phyloP scores from a whole-genome alignment of 148 eudicot genomes.

The Camellia granthamiana region DNA sequence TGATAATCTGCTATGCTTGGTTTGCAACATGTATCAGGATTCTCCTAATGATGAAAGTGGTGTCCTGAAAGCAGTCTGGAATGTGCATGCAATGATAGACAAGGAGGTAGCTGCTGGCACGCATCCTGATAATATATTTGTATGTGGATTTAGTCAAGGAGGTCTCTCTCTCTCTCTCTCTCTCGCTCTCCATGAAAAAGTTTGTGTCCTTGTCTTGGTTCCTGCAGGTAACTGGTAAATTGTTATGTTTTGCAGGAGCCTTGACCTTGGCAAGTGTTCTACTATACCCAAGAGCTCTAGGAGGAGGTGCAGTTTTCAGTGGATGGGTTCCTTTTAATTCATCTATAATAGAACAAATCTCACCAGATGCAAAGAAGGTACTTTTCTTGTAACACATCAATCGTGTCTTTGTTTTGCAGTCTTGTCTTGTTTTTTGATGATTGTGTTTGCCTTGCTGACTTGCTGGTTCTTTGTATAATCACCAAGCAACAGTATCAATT shows the following conservation, averaged over 20 bases:
- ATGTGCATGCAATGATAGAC: conserved; percentile 83
- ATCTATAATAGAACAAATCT: conserved; percentile 53
- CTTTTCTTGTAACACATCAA: neutral
- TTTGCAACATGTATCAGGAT: conserved; percentile 40
- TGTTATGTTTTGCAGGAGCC: conserved; percentile 57
- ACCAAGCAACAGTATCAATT: neutral
- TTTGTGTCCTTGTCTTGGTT: conserved; percentile 11
- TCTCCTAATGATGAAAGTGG: conserved; percentile 76
- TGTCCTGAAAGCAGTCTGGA: conserved; percentile 72
- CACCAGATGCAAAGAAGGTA: conserved; percentile 87
- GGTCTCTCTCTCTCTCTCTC: conserved; percentile 55
- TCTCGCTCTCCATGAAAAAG: conserved; percentile 10
- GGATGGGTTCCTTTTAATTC: conserved; percentile 96
- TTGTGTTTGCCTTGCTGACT: neutral
- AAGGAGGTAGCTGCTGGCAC: conserved; percentile 78
- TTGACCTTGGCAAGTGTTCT: conserved; percentile 94
- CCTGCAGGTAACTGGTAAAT: neutral
- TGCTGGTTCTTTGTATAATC: neutral
- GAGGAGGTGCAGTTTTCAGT: conserved; percentile 96
- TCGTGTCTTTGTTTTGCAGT: neutral
- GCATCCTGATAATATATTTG: conserved; percentile 75
- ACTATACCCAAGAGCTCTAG: conserved; percentile 82
- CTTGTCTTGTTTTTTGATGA: neutral
- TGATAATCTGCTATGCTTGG: neutral
- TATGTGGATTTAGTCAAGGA: conserved; percentile 99